Base-by-base conservation (phyloP, 192 early-diverging fungal species). In the Rhizoclosmatium globosum region DNA sequence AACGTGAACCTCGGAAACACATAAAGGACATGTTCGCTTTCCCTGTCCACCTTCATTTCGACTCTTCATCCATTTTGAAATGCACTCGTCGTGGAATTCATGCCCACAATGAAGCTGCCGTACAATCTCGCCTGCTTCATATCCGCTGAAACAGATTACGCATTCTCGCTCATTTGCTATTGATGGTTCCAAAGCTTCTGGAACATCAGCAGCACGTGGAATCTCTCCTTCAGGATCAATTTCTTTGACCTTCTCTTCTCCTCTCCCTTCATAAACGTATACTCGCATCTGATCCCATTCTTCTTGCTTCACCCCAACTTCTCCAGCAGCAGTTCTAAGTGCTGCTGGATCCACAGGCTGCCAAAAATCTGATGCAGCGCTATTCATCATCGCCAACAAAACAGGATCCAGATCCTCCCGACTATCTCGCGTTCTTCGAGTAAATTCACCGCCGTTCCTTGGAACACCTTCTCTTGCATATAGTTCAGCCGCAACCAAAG, bases 51-150 rank as follows among this genome's bases (percentile, higher is more conserved):
- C 72, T 74, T 74, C 72, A 17, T 64, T 62, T 15, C 42, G 2
- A 9, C 59, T 38, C 45, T 64, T 74, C 56, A 78, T 57, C 65
- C 68, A 78, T 39, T 47, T 15, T 23, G 64, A 47, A 38, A 78
- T 68, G 57, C 77, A 78, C 17, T 61, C 66, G 11, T 68, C 68
- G 60, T 78, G 77, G 68, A 60, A 78, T n/a, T 21, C 50, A 46
- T 78, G 77, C 17, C 68, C 42, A 60, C 77, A 78, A 17, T 23
- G n/a, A 17, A 78, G 59, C 39, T 71, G 47, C 3, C 66, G 44
- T 7, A 78, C 77, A 44, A 68, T 13, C 42, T 78, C 66, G 1
- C 68, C 67, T 15, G 41, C 13, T 44, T 68, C 66, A 46, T 59
- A 70, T 58, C 70, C 77, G 47, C 68, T 23, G 50, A 78, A 47